Evolutionary conservation across 2,329 filamentous ascomycete species (phyloP).

Genomic region (Ophiosphaerella narmari): DNA sequence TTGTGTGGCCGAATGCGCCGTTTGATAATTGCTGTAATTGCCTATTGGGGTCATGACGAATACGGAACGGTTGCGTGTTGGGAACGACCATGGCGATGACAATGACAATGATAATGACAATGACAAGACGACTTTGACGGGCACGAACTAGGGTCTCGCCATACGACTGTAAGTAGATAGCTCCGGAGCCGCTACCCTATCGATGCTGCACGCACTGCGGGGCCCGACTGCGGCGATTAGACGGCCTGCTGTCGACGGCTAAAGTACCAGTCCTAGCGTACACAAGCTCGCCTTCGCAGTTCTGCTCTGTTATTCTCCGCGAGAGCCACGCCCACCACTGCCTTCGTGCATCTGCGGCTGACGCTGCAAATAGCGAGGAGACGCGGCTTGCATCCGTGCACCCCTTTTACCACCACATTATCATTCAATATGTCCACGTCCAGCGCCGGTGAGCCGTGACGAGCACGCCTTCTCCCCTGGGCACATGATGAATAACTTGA

Average conservation of each 20-base stretch:
- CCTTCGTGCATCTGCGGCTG: too few species aligned
- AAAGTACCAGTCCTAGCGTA: neutral
- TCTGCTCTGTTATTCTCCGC: too few species aligned
- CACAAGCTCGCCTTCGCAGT: too few species aligned
- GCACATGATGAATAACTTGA: conserved; percentile 5
- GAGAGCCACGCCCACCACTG: neutral
- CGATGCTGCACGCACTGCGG: neutral
- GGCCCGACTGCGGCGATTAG: too few species aligned
- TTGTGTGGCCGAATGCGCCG: conserved; percentile 1
- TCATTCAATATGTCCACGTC: too few species aligned
- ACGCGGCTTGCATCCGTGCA: too few species aligned
- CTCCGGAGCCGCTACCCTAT: neutral
- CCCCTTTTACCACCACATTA: too few species aligned
- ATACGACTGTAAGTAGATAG: too few species aligned
- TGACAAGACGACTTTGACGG: neutral
- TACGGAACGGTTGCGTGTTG: conserved; percentile 1
- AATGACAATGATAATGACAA: neutral
- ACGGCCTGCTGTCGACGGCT: conserved; percentile 7
- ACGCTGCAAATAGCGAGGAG: too few species aligned
- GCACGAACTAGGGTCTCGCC: neutral
- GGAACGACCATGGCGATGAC: neutral
- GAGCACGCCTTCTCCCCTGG: conserved; percentile 1
- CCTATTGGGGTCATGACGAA: conserved; percentile 2
- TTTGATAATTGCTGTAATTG: neutral
- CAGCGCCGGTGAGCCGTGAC: too few species aligned